Percentiles rank a stretch among this genome's conserved stretches.
phyloP scores from a whole-genome alignment of 768 basidiomycete species.

The Xanthoconium purpureum region DNA sequence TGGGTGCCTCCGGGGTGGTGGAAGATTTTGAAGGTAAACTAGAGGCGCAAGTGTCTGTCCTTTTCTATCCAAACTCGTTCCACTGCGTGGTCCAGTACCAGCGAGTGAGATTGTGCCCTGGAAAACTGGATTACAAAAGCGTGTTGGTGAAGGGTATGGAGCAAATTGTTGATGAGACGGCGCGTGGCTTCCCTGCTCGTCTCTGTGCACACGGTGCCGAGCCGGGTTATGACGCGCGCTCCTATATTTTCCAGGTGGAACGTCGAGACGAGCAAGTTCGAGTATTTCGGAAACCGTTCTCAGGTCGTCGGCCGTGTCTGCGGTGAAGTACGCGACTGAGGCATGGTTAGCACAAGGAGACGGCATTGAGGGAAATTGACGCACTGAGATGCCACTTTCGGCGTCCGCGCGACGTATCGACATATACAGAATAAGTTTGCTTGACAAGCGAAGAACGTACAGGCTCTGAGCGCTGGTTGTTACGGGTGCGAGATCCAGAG shows the following conservation, averaged over 20 bases:
- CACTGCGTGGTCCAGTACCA: not conserved
- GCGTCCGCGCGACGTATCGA: slow-evolving; percentile 60
- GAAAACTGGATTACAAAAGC: slow-evolving; percentile 8
- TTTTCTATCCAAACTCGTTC: slow-evolving; percentile 14
- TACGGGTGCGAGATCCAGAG: slow-evolving; percentile 28
- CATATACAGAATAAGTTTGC: slow-evolving; percentile 78
- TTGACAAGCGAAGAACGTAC: slow-evolving; percentile 59
- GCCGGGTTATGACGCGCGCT: slow-evolving; percentile 61
- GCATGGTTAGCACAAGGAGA: not conserved
- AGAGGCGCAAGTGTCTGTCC: slow-evolving; percentile 53
- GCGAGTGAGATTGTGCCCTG: slow-evolving; percentile 3
- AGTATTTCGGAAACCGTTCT: slow-evolving; percentile 59
- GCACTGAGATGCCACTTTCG: slow-evolving; percentile 81
- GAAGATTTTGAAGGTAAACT: slow-evolving; percentile 56
- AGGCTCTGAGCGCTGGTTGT: slow-evolving; percentile 26
- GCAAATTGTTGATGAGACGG: slow-evolving; percentile 25
- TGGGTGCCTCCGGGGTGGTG: slow-evolving; percentile 64
- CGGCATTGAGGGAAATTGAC: slow-evolving; percentile 25
- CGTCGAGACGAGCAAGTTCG: slow-evolving; percentile 47
- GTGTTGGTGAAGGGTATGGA: slow-evolving; percentile 32
- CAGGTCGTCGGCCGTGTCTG: slow-evolving; percentile 56
- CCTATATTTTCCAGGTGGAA: slow-evolving; percentile 60
- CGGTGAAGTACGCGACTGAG: slow-evolving; percentile 75
- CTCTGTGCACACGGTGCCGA: slow-evolving; percentile 33
- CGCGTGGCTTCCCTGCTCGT: slow-evolving; percentile 18